A percentile compares a stretch with the other conserved stretches of the same genome.
These are phyloP conservation scores for Trebouxia sp. DNA, from an alignment of 139 green algal species.

Conservation along the genomic window DNA sequence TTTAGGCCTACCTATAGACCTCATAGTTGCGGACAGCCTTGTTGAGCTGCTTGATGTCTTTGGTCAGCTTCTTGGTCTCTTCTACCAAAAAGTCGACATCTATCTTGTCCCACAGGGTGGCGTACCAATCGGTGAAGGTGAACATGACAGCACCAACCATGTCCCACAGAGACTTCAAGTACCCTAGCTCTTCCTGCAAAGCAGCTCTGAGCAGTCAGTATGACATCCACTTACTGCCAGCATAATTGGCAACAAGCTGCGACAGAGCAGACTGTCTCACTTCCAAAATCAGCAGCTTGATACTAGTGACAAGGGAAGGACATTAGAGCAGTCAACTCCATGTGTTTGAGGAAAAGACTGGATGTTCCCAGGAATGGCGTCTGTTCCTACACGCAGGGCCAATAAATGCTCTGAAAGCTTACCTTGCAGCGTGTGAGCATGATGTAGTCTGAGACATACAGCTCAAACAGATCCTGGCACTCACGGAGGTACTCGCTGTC, in stretches of 20 bases:
- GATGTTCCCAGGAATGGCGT: too few relatives aligned
- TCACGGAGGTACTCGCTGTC: slow-evolving; percentile 82
- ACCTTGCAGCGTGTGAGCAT: slow-evolving; percentile 74
- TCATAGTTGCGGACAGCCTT: slow-evolving; percentile 82
- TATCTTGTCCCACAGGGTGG: slow-evolving; percentile 86
- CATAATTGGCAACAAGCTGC: too few relatives aligned
- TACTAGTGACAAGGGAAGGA: too few relatives aligned
- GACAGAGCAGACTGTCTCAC: too few relatives aligned
- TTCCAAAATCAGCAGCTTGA: too few relatives aligned
- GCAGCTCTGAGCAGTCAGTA: neutral
- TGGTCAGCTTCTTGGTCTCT: slow-evolving; percentile 85
- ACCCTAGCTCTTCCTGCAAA: slow-evolving; percentile 76
- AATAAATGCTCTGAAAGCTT: too few relatives aligned
- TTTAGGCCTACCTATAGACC: slow-evolving; percentile 59
- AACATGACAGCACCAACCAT: slow-evolving; percentile 76
- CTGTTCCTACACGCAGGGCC: too few relatives aligned
- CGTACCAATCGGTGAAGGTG: slow-evolving; percentile 82
- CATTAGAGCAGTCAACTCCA: too few relatives aligned
- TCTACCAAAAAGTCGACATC: slow-evolving; percentile 84
- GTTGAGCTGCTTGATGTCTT: slow-evolving; percentile 83
- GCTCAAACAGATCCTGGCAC: slow-evolving; percentile 91
- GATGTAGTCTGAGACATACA: slow-evolving; percentile 82
- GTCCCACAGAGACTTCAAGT: slow-evolving; percentile 88
- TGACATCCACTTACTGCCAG: too few relatives aligned
- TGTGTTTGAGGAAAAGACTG: too few relatives aligned